Conservation (phyloP, 257 asterid species). For the Voacanga thouarsii region DNA sequence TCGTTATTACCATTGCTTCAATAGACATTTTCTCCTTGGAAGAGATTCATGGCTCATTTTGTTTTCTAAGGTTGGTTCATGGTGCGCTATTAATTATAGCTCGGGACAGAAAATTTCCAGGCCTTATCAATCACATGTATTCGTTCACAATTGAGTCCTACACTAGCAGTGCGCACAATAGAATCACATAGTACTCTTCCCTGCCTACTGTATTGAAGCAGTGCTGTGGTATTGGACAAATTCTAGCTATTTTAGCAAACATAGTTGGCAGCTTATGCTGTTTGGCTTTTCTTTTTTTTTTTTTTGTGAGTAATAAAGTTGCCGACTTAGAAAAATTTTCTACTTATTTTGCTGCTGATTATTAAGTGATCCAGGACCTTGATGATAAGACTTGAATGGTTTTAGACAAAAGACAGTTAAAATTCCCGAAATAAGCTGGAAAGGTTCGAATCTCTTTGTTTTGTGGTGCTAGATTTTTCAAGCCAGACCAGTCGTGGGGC, state of each 20-base stretch:
- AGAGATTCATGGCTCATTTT: no score
- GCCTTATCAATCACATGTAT: no score
- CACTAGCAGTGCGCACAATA: neutral
- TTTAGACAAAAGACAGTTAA: constrained; percentile 13
- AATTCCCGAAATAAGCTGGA: constrained; percentile 4
- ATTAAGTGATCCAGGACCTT: constrained; percentile 4
- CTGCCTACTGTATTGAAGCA: neutral
- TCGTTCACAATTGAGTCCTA: no score
- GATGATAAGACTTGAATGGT: constrained; percentile 16
- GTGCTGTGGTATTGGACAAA: neutral
- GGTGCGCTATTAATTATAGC: no score
- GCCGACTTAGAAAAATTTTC: neutral
- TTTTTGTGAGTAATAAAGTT: neutral
- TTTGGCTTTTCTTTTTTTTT: neutral
- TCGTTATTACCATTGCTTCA: no score
- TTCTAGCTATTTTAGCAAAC: neutral
- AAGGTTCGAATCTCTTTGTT: constrained; percentile 14
- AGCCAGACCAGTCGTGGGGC: neutral
- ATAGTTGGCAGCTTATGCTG: neutral
- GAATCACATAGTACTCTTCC: neutral
- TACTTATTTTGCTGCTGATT: neutral
- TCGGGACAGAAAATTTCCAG: no score
- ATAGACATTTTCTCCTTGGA: no score
- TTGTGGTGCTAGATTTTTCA: neutral
- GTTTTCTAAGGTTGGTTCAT: no score